A percentile compares a stretch with the other conserved stretches of the same genome.
These are phyloP conservation scores for Phytopythium litorale DNA, from an alignment of 352 stramenopile species.

Conservation along the genomic window DNA sequence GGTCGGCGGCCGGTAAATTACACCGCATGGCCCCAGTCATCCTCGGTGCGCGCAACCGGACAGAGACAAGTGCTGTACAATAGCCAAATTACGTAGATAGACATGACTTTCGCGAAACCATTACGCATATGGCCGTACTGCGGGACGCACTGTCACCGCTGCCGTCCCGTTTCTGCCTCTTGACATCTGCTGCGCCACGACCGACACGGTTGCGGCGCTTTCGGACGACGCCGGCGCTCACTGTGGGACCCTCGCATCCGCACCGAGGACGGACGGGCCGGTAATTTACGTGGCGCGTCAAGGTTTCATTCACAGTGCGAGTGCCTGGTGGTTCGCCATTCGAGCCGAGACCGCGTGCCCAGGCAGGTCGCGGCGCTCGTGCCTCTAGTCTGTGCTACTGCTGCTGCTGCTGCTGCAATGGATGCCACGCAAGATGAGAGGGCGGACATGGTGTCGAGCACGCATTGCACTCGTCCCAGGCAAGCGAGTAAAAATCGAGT, in stretches of 20 bases:
- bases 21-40: not conserved
- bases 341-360: no score
- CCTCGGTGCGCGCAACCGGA: not conserved
- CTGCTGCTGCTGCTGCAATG: no score
- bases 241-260: not conserved
- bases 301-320: no score
- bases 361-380: no score
- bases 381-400: no score
- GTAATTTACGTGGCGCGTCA: not conserved
- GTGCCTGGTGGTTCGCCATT: no score
- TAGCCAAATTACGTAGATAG: not conserved
- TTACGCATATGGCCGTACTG: not conserved
- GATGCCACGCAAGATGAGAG: no score
- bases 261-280: not conserved
- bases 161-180: slow-evolving; percentile 1
- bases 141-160: not conserved
- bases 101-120: not conserved
- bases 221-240: not conserved
- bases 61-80: not conserved
- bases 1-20: not conserved
- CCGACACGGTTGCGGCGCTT: slow-evolving; percentile 7
- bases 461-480: no score
- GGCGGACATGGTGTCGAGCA: no score
- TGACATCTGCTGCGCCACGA: slow-evolving; percentile 3
- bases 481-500: no score